These are phyloP conservation scores for Eucalyptus camaldulensis DNA, from an alignment of 345 rosid genomes.

Conservation along the genomic window DNA sequence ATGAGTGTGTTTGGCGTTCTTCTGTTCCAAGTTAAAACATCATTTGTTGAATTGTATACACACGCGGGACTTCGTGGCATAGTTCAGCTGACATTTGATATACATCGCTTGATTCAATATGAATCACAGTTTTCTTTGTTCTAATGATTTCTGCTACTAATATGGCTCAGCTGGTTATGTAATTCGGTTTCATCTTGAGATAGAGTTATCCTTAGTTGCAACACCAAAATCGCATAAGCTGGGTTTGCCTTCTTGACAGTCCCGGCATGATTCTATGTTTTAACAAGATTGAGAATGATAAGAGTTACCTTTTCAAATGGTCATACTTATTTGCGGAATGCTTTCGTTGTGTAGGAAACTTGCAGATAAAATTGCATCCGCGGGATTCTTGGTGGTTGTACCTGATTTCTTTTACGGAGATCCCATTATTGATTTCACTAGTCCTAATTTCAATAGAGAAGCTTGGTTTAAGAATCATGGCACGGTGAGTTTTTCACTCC, in stretches of 20 bases:
- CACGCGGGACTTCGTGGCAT: background rate
- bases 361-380: slow-evolving; percentile 20
- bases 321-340: background rate
- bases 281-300: background rate
- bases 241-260: background rate
- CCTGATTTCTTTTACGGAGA: slow-evolving; percentile 4
- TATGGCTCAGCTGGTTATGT: background rate
- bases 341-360: slow-evolving; percentile 11
- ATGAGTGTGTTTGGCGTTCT: background rate
- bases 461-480: slow-evolving; percentile 1
- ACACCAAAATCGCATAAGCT: background rate
- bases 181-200: background rate
- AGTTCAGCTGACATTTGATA: background rate
- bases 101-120: background rate
- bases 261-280: background rate
- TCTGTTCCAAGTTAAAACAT: background rate
- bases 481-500: background rate
- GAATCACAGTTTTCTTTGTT: background rate
- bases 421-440: background rate
- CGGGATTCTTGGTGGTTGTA: slow-evolving; percentile 23
- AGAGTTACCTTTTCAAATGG: background rate
- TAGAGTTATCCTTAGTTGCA: background rate
- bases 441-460: background rate
- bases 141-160: background rate
- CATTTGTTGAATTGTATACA: background rate